These are phyloP conservation scores for Dissophora globulifera DNA, from an alignment of 192 early-diverging fungal species.

Conservation along the genomic window DNA sequence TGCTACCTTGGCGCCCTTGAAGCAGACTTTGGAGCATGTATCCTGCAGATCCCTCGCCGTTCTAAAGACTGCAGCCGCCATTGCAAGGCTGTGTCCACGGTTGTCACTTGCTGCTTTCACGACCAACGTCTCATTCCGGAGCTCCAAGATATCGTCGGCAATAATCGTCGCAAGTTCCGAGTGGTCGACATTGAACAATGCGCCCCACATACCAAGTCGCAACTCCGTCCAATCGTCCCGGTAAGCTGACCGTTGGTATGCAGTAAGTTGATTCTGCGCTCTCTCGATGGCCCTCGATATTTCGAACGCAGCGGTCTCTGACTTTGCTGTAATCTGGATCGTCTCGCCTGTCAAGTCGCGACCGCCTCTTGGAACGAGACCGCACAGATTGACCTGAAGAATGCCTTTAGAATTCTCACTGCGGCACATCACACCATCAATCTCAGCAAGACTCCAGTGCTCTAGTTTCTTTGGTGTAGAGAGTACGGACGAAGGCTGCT, in stretches of 20 bases:
- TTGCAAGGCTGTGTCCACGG: conserved; percentile 5
- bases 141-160: conserved; percentile 5
- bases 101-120: conserved; percentile 7
- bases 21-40: background rate
- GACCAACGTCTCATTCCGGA: background rate
- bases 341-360: conserved; percentile 16
- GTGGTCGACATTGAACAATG: conserved; percentile 8
- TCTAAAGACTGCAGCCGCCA: conserved; percentile 12
- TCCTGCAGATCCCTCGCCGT: conserved; percentile 7
- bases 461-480: background rate
- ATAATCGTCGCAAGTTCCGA: background rate
- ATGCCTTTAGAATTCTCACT: background rate
- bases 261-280: background rate
- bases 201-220: conserved; percentile 14
- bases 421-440: background rate
- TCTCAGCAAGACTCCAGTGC: conserved; percentile 41
- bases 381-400: conserved; percentile 20
- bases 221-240: background rate
- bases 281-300: conserved; percentile 4
- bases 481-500: background rate
- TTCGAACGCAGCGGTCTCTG: background rate
- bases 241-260: background rate
- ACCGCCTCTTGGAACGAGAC: conserved; percentile 16
- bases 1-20: conserved; percentile 7
- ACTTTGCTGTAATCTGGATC: conserved; percentile 1